These are phyloP conservation scores for Salmacisia buchloeana DNA, from an alignment of 1,284 basidiomycete species.

Conservation along the genomic window DNA sequence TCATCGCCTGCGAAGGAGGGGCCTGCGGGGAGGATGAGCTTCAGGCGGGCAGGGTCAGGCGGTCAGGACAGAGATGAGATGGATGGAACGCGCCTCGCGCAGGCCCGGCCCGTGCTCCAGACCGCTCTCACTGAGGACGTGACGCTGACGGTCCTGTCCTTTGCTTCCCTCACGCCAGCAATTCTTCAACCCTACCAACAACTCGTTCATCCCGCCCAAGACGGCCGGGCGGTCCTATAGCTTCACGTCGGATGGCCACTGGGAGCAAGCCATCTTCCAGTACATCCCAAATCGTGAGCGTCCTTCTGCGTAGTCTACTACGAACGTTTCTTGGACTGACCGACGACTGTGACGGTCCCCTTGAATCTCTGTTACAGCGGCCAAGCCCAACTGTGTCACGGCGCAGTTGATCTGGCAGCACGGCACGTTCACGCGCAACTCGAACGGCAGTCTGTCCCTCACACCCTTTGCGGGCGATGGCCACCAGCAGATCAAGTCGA, in stretches of 20 bases:
- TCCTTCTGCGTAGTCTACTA: not conserved
- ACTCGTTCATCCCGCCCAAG: constrained; percentile 39
- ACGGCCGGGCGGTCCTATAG: constrained; percentile 45
- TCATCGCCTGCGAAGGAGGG: no score
- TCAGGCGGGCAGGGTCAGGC: no score
- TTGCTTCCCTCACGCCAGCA: constrained; percentile 11
- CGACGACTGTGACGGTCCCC: not conserved
- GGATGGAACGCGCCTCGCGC: no score
- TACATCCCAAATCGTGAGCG: constrained; percentile 37
- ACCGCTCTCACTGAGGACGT: no score
- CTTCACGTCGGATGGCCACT: constrained; percentile 46
- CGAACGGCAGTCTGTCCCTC: constrained; percentile 28
- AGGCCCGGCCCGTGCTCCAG: no score
- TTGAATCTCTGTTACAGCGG: constrained; percentile 7
- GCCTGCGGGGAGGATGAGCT: no score
- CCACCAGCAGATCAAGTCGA: constrained; percentile 20
- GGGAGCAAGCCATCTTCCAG: constrained; percentile 46
- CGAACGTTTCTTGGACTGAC: not conserved
- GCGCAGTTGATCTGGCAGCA: constrained; percentile 49
- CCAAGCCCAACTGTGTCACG: constrained; percentile 39
- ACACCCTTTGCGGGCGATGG: constrained; percentile 31
- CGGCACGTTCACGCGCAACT: constrained; percentile 38
- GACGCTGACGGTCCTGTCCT: no score
- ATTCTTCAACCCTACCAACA: constrained; percentile 45
- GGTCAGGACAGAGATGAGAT: no score